Conservation (phyloP, 1,284 basidiomycete species). For the Ceratobasidium sp. region DNA sequence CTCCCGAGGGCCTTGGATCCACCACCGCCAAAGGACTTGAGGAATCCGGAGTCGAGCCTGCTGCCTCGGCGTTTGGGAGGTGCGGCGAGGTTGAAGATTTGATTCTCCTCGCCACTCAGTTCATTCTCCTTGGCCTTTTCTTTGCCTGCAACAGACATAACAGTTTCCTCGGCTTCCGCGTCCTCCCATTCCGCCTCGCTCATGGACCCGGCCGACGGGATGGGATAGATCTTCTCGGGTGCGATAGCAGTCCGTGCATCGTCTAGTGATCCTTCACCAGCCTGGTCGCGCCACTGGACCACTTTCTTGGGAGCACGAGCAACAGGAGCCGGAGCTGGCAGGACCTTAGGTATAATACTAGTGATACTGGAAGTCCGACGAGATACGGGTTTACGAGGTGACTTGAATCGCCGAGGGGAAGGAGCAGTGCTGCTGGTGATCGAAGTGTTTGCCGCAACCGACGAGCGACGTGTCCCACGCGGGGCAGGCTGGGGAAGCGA, state of each 20-base stretch:
- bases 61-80: slow-evolving; percentile 56
- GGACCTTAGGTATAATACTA: slow-evolving; percentile 24
- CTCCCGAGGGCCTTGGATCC: slow-evolving; percentile 58
- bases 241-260: slow-evolving; percentile 61
- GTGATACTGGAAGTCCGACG: slow-evolving; percentile 41
- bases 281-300: slow-evolving; percentile 90
- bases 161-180: slow-evolving; percentile 55
- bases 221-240: slow-evolving; percentile 47
- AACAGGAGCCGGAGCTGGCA: slow-evolving; percentile 17
- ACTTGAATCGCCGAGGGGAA: slow-evolving; percentile 55
- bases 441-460: slow-evolving; percentile 31
- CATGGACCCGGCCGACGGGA: slow-evolving; percentile 16
- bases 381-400: slow-evolving; percentile 67
- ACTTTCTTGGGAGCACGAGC: slow-evolving; percentile 62
- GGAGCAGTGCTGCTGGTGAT: slow-evolving; percentile 51
- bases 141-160: neutral
- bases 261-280: slow-evolving; percentile 80
- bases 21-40: slow-evolving; percentile 59
- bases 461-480: slow-evolving; percentile 50
- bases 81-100: slow-evolving; percentile 59
- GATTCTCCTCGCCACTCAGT: slow-evolving; percentile 62
- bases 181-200: slow-evolving; percentile 83
- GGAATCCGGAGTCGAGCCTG: slow-evolving; percentile 70
- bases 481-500: slow-evolving; percentile 25
- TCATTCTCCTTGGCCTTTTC: slow-evolving; percentile 33